Percentiles rank a stretch among this genome's conserved stretches.
phyloP scores from a whole-genome alignment of 768 basidiomycete genomes.

The Leucosporidium yakuticum region DNA sequence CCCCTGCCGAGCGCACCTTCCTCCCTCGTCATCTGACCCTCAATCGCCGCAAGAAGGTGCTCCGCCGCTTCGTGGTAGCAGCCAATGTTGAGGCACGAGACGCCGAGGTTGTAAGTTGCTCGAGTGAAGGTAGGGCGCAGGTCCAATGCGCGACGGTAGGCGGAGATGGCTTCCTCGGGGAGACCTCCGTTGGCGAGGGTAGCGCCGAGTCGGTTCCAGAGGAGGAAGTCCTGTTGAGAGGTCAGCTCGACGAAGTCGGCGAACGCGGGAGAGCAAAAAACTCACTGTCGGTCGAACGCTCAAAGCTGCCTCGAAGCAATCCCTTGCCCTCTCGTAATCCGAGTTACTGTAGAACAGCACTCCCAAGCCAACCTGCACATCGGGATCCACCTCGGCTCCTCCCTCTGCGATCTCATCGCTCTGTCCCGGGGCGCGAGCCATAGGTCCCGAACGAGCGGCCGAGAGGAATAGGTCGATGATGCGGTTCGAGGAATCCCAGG shows the following conservation, averaged over 20 bases:
- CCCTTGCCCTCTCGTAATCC: conserved; percentile 81
- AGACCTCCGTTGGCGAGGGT: conserved; percentile 88
- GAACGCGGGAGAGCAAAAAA: conserved; percentile 5
- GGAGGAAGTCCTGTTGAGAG: conserved; percentile 70
- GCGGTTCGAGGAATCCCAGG: conserved; percentile 73
- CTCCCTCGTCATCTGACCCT: conserved; percentile 52
- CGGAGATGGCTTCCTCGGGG: conserved; percentile 74
- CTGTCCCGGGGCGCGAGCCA: conserved; percentile 48
- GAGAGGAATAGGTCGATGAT: conserved; percentile 76
- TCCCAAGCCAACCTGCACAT: conserved; percentile 88
- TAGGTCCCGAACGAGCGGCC: conserved; percentile 76
- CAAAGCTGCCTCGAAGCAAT: conserved; percentile 88
- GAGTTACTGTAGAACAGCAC: conserved; percentile 83
- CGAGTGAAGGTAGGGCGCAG: conserved; percentile 92
- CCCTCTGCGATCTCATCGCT: conserved; percentile 9
- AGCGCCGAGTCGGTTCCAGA: conserved; percentile 95
- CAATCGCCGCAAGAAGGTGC: conserved; percentile 80
- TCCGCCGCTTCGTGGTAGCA: conserved; percentile 93
- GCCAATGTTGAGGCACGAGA: conserved; percentile 94
- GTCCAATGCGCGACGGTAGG: conserved; percentile 74
- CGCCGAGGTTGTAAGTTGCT: conserved; percentile 95
- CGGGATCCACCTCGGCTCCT: conserved; percentile 56
- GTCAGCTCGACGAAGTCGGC: no score
- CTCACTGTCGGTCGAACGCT: conserved; percentile 65
- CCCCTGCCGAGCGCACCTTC: conserved; percentile 14